Base-by-base conservation (phyloP, 2,329 filamentous ascomycete species). In the Ceratocystis papillata region DNA sequence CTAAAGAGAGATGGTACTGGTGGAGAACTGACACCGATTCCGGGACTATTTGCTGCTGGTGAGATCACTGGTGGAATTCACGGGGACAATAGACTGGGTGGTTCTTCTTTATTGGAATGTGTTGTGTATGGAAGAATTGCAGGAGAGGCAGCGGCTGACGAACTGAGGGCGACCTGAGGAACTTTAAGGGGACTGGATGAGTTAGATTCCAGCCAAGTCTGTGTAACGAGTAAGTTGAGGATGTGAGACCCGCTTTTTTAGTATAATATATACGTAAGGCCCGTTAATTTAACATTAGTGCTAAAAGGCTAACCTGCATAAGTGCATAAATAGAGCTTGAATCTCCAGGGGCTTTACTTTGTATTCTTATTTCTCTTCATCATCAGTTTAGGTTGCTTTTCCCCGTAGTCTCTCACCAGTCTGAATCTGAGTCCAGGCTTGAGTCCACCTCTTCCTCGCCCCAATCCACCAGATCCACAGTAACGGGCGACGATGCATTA, bases 41-140 rank as follows among this genome's bases (percentile, higher is more conserved):
- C 76, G 2, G 84, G 84, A 0, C 70, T 87, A 0, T 87, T 83
- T 80, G 83, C 80, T 0, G 84, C 84, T 0, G 85, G 85, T 0
- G 85, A 87, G 75, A 79, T 86, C 20, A 85, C 83, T 0, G 85
- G 85, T 0, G 85, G 85, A 0, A 75, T 87, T 6, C 84, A 87
- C 70, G 84, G 84, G 0, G 82, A 81, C 61, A 87, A 87, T 70
- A 75, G 84, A 15, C 71, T 87, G 0, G 84, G 83, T 17, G 84
- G 84, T 0, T 84, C 81, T 4, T 85, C 82, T 1, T 70, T 87
- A 64, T 71, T 87, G 5, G 84, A 87, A 69, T 87, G 84, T 74
- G 83, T 82, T 2, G 81, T 87, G 0, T 87, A 83, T 75, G 84
- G 84, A 3, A 76, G 82, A 48, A 80, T 81, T 46, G 83, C 83